A percentile compares a stretch with the other conserved stretches of the same genome.
Evolutionary conservation across 2,329 filamentous ascomycete genomes (phyloP).

Genomic region (Aspergillus novofumigatus): DNA sequence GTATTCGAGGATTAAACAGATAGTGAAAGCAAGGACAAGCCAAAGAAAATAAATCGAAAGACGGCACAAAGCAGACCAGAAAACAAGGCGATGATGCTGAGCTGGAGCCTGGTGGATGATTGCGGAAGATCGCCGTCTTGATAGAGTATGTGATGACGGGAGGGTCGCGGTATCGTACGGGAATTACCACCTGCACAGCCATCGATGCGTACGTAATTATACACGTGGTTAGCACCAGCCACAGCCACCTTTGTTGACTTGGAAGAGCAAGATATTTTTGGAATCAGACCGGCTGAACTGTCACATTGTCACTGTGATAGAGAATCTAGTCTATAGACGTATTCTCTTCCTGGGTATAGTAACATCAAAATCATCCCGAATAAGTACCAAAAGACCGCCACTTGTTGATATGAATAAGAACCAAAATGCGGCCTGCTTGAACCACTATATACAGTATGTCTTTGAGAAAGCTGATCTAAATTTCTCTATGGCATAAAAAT

Average conservation of each 20-base stretch:
- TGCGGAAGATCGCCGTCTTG: background rate
- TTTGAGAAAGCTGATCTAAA: background rate
- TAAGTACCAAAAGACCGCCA: background rate
- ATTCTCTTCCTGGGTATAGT: background rate
- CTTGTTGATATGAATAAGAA: too few species aligned
- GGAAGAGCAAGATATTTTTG: background rate
- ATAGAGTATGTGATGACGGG: background rate
- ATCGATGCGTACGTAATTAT: background rate
- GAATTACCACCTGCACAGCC: background rate
- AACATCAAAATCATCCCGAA: background rate
- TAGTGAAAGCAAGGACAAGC: background rate
- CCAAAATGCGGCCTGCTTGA: background rate
- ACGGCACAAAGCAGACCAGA: background rate
- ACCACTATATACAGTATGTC: background rate
- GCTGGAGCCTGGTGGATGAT: background rate
- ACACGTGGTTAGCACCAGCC: background rate
- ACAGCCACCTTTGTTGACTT: background rate
- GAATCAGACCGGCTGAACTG: background rate
- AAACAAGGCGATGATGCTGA: background rate
- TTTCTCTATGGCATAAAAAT: background rate
- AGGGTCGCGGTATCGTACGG: background rate
- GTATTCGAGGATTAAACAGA: background rate
- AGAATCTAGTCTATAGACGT: background rate
- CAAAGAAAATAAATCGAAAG: background rate
- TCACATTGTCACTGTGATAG: background rate